Evolutionary conservation across 768 basidiomycete species (phyloP).

Genomic region (Lactarius psammicola): DNA sequence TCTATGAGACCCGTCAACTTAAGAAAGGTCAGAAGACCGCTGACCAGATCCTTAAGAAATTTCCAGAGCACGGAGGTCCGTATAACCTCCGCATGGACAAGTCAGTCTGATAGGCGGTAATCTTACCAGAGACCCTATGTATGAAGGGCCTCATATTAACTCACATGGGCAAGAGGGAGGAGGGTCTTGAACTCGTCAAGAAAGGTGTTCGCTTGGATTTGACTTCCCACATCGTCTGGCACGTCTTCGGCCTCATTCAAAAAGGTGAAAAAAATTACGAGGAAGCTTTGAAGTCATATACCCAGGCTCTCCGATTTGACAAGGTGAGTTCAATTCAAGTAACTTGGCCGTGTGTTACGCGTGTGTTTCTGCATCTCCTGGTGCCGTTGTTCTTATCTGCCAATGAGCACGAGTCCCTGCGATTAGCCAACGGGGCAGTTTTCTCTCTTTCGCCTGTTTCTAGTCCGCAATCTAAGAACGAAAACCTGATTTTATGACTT

Average conservation of each 20-base stretch:
- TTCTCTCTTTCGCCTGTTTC: slow-evolving; percentile 9
- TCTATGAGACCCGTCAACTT: slow-evolving; percentile 87
- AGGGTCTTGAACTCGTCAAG: slow-evolving; percentile 81
- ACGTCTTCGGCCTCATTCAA: slow-evolving; percentile 93
- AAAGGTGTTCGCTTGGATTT: slow-evolving; percentile 79
- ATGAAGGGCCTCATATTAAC: slow-evolving; percentile 92
- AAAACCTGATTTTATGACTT: slow-evolving; percentile 10
- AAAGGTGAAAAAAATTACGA: slow-evolving; percentile 94
- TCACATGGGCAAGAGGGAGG: slow-evolving; percentile 74
- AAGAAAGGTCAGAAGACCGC: slow-evolving; percentile 88
- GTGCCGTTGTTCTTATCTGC: neutral
- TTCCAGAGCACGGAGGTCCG: slow-evolving; percentile 91
- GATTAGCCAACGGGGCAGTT: neutral
- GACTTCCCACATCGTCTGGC: slow-evolving; percentile 95
- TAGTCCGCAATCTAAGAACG: neutral
- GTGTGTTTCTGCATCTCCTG: slow-evolving; percentile 6
- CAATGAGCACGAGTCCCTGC: neutral
- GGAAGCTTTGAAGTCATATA: slow-evolving; percentile 91
- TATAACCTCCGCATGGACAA: slow-evolving; percentile 13
- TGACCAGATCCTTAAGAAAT: slow-evolving; percentile 92
- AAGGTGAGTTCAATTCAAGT: slow-evolving; percentile 53
- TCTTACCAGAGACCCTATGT: slow-evolving; percentile 77
- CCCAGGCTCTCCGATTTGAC: slow-evolving; percentile 84
- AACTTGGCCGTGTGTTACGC: neutral
- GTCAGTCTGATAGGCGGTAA: slow-evolving; percentile 19